These are phyloP conservation scores for Fraxinus floribunda DNA, from an alignment of 305 asterid species.

Conservation along the genomic window DNA sequence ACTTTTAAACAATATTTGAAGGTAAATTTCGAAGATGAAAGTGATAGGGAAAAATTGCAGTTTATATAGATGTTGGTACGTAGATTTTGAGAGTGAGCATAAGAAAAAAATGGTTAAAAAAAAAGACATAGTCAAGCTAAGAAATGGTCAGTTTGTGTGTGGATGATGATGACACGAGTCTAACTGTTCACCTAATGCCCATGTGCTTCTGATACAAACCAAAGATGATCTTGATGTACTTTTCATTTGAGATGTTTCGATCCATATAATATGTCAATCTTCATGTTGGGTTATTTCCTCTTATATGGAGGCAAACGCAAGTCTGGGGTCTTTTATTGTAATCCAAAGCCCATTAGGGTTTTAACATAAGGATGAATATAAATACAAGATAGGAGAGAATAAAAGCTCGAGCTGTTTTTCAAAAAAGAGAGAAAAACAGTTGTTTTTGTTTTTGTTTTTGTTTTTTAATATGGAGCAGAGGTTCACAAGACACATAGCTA, in stretches of 20 bases:
- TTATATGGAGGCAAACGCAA: too few relatives aligned
- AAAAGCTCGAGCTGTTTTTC: too few relatives aligned
- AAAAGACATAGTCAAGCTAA: constrained; percentile 37
- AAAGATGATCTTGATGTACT: background rate
- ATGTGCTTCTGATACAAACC: constrained; percentile 24
- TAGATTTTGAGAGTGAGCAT: background rate
- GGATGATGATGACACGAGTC: constrained; percentile 9
- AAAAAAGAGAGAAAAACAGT: too few relatives aligned
- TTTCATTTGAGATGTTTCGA: background rate
- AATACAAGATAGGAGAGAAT: too few relatives aligned
- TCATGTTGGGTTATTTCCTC: background rate
- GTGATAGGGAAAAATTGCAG: background rate
- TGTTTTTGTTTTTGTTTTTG: too few relatives aligned
- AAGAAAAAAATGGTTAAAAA: background rate
- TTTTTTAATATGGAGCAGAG: too few relatives aligned
- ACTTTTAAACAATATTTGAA: background rate
- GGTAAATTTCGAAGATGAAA: background rate
- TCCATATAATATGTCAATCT: background rate
- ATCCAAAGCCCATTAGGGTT: too few relatives aligned
- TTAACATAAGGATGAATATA: too few relatives aligned
- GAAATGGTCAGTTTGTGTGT: constrained; percentile 39
- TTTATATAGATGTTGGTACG: constrained; percentile 28
- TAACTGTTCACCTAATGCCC: constrained; percentile 47
- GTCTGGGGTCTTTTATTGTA: too few relatives aligned
- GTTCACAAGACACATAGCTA: too few relatives aligned